phyloP scores from a whole-genome alignment of 2,329 filamentous ascomycete genomes.

The Berkeleyomyces basicola region DNA sequence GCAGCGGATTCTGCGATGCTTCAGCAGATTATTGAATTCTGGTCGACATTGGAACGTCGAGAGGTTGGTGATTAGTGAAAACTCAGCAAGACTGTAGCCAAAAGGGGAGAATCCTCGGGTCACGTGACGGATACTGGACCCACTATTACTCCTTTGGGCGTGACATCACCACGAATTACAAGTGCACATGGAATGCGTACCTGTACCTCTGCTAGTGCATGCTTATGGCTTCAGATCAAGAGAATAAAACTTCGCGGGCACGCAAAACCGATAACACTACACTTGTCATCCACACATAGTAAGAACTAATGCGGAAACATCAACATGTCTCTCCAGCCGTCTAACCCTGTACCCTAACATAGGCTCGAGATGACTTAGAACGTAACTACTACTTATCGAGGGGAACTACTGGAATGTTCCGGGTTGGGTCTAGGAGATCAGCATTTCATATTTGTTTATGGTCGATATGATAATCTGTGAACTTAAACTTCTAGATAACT shows the following conservation, averaged over 20 bases:
- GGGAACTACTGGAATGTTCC: not conserved
- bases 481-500: not conserved
- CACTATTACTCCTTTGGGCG: not conserved
- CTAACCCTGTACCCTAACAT: too few relatives aligned
- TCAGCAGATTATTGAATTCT: slow-evolving; percentile 6
- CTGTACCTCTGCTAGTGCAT: too few relatives aligned
- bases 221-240: too few relatives aligned
- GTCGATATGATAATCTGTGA: too few relatives aligned
- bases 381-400: not conserved
- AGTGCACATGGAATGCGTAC: too few relatives aligned
- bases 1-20: not conserved
- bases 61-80: slow-evolving; percentile 13
- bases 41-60: slow-evolving; percentile 10
- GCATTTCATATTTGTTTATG: not conserved
- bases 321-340: too few relatives aligned
- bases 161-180: too few relatives aligned
- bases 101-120: not conserved
- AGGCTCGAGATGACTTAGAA: not conserved
- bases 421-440: not conserved
- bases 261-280: too few relatives aligned
- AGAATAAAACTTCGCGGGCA: too few relatives aligned
- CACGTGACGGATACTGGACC: not conserved
- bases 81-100: not conserved
- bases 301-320: too few relatives aligned
- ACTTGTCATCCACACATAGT: too few relatives aligned